Evolutionary conservation across 139 green algal genomes (phyloP).

Genomic region (Gonium pectorale): DNA sequence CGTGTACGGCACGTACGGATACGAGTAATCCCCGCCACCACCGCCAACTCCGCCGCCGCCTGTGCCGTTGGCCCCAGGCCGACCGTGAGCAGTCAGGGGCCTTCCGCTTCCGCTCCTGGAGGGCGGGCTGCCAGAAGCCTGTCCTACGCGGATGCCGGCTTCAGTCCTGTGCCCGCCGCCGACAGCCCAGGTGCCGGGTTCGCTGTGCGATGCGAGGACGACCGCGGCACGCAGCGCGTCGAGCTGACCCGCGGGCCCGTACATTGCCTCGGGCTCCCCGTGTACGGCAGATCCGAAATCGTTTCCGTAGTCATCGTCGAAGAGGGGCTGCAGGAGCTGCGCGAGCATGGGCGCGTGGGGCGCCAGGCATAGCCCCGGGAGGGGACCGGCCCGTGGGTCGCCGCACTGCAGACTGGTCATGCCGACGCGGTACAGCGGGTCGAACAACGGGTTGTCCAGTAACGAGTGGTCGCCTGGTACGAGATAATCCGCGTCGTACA

Average conservation of each 20-base stretch:
- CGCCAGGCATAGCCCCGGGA: constrained; percentile 30
- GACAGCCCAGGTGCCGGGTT: too few species aligned
- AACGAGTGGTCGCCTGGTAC: neutral
- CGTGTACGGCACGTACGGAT: neutral
- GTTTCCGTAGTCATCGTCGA: constrained; percentile 30
- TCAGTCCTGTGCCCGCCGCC: too few species aligned
- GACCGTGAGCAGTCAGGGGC: too few species aligned
- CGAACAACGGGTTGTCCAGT: constrained; percentile 13
- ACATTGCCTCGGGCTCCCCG: constrained; percentile 7
- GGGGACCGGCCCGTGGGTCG: neutral
- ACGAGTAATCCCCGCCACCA: too few species aligned
- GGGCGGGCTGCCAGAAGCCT: too few species aligned
- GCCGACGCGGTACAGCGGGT: constrained; percentile 39
- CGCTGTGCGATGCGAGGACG: too few species aligned
- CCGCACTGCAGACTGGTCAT: constrained; percentile 1
- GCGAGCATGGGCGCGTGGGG: constrained; percentile 20
- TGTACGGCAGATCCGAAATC: constrained; percentile 34
- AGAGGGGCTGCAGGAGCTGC: constrained; percentile 27
- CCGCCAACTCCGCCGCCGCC: too few species aligned
- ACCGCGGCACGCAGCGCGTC: constrained; percentile 14
- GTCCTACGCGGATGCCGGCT: too few species aligned
- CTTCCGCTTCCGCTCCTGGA: too few species aligned
- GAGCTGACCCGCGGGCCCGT: constrained; percentile 18
- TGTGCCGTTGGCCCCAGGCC: too few species aligned
- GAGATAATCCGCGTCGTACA: constrained; percentile 40